phyloP scores from a whole-genome alignment of 768 basidiomycete genomes.

The Agrocybe pediades region DNA sequence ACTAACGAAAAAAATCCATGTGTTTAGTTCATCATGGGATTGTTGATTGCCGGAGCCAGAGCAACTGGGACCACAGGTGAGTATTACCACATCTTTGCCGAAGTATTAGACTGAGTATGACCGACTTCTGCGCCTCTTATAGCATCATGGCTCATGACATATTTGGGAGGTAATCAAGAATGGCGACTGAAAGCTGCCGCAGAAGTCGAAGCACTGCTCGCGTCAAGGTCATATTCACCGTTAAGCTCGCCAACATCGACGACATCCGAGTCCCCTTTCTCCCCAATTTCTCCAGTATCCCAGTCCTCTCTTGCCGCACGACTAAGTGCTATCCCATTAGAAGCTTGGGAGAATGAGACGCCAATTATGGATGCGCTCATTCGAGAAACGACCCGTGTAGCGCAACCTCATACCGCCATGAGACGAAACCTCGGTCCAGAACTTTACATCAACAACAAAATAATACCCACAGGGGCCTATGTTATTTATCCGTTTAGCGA shows the following conservation, averaged over 20 bases:
- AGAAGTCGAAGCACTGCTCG: constrained; percentile 62
- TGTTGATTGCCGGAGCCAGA: constrained; percentile 79
- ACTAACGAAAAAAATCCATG: constrained; percentile 17
- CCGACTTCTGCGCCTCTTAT: constrained; percentile 13
- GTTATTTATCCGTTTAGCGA: constrained; percentile 81
- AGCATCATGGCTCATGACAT: constrained; percentile 78
- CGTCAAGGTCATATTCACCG: constrained; percentile 32
- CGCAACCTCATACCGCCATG: constrained; percentile 82
- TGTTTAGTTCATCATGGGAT: constrained; percentile 76
- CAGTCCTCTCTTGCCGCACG: constrained; percentile 28
- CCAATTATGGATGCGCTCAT: constrained; percentile 75
- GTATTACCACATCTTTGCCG: constrained; percentile 20
- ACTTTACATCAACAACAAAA: constrained; percentile 65
- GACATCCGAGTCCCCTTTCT: constrained; percentile 8
- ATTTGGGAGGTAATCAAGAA: constrained; percentile 64
- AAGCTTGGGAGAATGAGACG: constrained; percentile 69
- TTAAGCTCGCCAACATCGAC: constrained; percentile 16
- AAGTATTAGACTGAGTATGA: constrained; percentile 15
- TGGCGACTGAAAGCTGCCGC: constrained; percentile 63
- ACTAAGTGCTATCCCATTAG: constrained; percentile 63
- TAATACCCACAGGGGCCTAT: constrained; percentile 73
- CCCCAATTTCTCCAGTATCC: constrained; percentile 6
- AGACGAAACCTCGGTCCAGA: constrained; percentile 78
- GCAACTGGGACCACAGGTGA: constrained; percentile 75
- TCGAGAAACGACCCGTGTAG: constrained; percentile 75